Evolutionary conservation across 1,139 yeast genomes (phyloP), one percentile per base, ranked within the genome.

Genomic region (Kodamaea sp.): DNA sequence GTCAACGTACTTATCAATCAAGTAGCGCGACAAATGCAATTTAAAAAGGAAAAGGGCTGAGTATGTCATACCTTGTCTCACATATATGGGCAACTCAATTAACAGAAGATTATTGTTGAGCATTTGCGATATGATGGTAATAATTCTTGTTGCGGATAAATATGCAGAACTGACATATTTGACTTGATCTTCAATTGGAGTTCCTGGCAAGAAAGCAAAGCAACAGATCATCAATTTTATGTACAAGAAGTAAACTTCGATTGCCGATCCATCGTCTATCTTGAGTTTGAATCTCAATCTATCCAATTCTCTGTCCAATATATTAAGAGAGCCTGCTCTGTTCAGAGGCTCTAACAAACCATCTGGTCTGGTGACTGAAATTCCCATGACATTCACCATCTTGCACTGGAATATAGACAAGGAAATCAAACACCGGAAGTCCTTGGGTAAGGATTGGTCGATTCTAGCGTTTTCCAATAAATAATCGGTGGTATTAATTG

Each of bases 151-250:
- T 1, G 96, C 89, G 1, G 89, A 66, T 34, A 84, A 66, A 54
- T 87, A 89, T 0, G 95, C 95, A 25, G 80, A 78, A 28, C 88
- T 82, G 12, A 89, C 92, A 56, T 85, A 88, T 47, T 80, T 81
- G 0, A 88, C 84, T 59, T 87, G 96, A 59, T 86, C 95, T 48
- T 84, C 94, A 29, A 83, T 77, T 4, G 96, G 94, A 0, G 96
- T 86, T 10, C 87, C 95, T 1, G 97, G 97, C 38, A 90, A 66
- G 51, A 89, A 90, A 5, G 96, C 92, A 70, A 87, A 90, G 43
- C 92, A 80, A 55, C 95, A 87, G 35, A 90, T 76, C 78, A 86
- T 84, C 43, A 88, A 69, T 51, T 83, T 81, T 32, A 88, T 79
- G 55, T 89, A 88, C 9, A 86, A 69, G 50, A 77, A 85, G 53